These are phyloP conservation scores for Aspergillus awamori DNA, from an alignment of 2,329 filamentous ascomycete species.

Conservation along the genomic window DNA sequence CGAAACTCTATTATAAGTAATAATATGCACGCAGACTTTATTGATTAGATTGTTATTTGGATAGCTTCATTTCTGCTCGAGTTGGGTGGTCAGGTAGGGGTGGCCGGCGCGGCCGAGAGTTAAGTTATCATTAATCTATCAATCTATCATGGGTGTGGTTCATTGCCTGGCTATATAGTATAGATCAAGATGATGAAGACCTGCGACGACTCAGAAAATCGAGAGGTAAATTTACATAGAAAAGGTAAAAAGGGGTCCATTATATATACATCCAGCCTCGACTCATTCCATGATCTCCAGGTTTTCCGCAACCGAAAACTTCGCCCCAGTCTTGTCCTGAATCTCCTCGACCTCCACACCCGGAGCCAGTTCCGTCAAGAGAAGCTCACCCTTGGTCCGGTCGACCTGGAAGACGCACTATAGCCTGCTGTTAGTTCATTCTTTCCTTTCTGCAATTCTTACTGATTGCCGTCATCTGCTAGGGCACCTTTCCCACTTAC, in stretches of 20 bases:
- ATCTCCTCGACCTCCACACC: slow-evolving; percentile 71
- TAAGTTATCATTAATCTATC: too few species aligned
- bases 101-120: too few species aligned
- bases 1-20: too few species aligned
- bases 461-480: not conserved
- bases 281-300: slow-evolving; percentile 54
- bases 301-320: slow-evolving; percentile 64
- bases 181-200: too few species aligned
- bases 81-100: too few species aligned
- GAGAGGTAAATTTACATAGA: not conserved
- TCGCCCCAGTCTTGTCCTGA: slow-evolving; percentile 68
- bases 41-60: too few species aligned
- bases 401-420: slow-evolving; percentile 76
- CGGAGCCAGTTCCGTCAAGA: slow-evolving; percentile 69
- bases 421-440: slow-evolving; percentile 39
- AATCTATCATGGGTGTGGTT: too few species aligned
- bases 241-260: not conserved
- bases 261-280: not conserved
- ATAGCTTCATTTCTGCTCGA: too few species aligned
- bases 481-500: slow-evolving; percentile 48
- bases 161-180: too few species aligned
- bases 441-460: not conserved
- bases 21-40: too few species aligned
- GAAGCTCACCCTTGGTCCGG: slow-evolving; percentile 51
- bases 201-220: too few species aligned